phyloP scores from a whole-genome alignment of 768 basidiomycete species.

The Postia placenta region DNA sequence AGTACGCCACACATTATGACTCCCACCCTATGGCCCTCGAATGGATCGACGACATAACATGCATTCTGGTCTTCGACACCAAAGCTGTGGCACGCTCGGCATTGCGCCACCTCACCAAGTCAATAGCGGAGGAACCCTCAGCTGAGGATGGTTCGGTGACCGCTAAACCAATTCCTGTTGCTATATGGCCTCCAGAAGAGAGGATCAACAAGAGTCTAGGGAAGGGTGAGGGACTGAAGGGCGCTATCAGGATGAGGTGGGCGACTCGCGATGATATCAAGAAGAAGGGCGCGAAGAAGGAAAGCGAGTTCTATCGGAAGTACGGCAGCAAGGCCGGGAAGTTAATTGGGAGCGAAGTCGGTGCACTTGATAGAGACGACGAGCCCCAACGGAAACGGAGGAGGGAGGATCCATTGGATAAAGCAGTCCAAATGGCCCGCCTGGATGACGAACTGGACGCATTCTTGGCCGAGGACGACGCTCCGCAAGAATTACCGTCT shows the following conservation, averaged over 20 bases:
- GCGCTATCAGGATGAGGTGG: slow-evolving; percentile 69
- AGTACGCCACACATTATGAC: slow-evolving; percentile 76
- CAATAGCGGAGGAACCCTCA: slow-evolving; percentile 44
- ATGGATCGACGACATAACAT: slow-evolving; percentile 83
- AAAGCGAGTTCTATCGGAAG: slow-evolving; percentile 75
- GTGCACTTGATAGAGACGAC: slow-evolving; percentile 20
- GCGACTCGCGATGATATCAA: slow-evolving; percentile 69
- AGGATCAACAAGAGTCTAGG: slow-evolving; percentile 70
- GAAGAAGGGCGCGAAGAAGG: slow-evolving; percentile 63
- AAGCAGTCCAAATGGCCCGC: slow-evolving; percentile 31
- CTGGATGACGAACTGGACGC: slow-evolving; percentile 67
- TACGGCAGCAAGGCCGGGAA: slow-evolving; percentile 66
- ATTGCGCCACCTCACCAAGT: slow-evolving; percentile 45
- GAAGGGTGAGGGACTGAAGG: slow-evolving; percentile 61
- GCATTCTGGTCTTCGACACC: slow-evolving; percentile 68
- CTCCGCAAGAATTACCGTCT: slow-evolving; percentile 20
- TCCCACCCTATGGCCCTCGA: slow-evolving; percentile 70
- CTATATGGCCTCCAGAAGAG: slow-evolving; percentile 76
- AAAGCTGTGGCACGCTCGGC: slow-evolving; percentile 48
- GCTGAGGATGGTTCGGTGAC: slow-evolving; percentile 47
- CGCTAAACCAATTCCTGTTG: slow-evolving; percentile 64
- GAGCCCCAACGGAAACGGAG: slow-evolving; percentile 26
- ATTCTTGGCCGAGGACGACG: slow-evolving; percentile 49
- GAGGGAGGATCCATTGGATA: slow-evolving; percentile 29
- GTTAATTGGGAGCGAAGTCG: slow-evolving; percentile 34